A percentile compares a stretch with the other conserved stretches of the same genome.
Evolutionary conservation across 306 rosid genomes (phyloP).

Genomic region (Corylus heterophylla): DNA sequence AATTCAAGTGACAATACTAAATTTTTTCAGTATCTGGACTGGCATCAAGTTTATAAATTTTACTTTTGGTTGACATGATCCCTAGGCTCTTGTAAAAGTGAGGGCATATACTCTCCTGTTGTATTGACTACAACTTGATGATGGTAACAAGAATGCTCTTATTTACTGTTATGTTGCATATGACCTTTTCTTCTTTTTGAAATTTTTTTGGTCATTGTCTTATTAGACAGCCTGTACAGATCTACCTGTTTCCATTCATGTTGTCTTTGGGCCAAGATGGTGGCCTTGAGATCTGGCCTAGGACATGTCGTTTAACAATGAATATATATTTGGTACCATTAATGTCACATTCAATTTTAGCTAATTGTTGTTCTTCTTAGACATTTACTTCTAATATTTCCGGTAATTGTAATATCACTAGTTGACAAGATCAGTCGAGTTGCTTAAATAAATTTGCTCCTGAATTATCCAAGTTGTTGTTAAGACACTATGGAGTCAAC

Average conservation of each 20-base stretch:
- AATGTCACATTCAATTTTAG: neutral
- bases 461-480: too few species aligned
- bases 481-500: too few species aligned
- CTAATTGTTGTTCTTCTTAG: neutral
- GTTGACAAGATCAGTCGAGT: neutral
- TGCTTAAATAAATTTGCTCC: neutral
- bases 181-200: neutral
- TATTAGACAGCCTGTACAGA: neutral
- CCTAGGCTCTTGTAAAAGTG: neutral
- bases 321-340: too few species aligned
- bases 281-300: neutral
- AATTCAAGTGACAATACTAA: neutral
- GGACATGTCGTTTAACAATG: too few species aligned
- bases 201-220: neutral
- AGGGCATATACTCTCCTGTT: neutral
- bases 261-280: neutral
- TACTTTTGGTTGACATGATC: neutral
- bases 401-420: neutral
- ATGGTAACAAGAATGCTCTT: neutral
- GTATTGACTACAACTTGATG: neutral
- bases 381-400: neutral
- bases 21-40: neutral
- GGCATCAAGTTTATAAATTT: neutral
- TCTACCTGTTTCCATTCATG: neutral
- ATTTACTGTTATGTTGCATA: neutral